These are phyloP conservation scores for Triticum turgidum DNA, from an alignment of 176 grass and related monocot genomes.

Conservation along the genomic window DNA sequence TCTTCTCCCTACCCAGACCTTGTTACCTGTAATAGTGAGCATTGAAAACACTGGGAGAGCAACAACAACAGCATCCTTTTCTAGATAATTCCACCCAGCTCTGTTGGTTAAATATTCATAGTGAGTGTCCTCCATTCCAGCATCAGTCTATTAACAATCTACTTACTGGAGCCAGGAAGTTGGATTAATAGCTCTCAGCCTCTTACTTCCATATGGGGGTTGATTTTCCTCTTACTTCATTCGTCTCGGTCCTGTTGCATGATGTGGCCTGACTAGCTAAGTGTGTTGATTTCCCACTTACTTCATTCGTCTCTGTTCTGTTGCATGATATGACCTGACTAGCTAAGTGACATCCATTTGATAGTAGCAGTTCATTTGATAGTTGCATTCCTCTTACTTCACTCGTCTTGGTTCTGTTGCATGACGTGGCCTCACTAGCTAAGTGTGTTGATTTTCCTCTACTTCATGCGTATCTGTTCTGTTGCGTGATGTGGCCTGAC, in stretches of 20 bases:
- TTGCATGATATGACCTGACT: too few species aligned
- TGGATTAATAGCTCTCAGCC: not conserved
- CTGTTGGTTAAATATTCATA: not conserved
- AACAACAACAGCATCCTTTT: not conserved
- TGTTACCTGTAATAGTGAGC: constrained; percentile 2
- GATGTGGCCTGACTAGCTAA: not conserved
- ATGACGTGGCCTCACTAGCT: not conserved
- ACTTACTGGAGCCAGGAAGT: not conserved
- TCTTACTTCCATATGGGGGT: too few species aligned
- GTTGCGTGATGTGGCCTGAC: too few species aligned
- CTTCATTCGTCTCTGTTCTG: too few species aligned
- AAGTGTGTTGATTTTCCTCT: not conserved
- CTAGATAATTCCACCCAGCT: not conserved
- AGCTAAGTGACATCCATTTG: too few species aligned
- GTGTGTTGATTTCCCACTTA: too few species aligned
- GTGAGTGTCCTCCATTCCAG: not conserved
- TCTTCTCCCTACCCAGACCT: not conserved
- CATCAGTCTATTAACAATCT: not conserved
- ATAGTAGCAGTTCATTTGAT: too few species aligned
- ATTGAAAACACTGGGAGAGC: not conserved
- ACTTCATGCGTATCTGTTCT: too few species aligned
- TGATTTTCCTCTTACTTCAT: not conserved
- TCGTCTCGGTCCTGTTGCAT: not conserved
- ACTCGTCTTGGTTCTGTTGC: not conserved
- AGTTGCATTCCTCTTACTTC: not conserved